Base-by-base conservation (phyloP, 805 yeast genomes). In the Kodamaea hsintzibuensis region DNA sequence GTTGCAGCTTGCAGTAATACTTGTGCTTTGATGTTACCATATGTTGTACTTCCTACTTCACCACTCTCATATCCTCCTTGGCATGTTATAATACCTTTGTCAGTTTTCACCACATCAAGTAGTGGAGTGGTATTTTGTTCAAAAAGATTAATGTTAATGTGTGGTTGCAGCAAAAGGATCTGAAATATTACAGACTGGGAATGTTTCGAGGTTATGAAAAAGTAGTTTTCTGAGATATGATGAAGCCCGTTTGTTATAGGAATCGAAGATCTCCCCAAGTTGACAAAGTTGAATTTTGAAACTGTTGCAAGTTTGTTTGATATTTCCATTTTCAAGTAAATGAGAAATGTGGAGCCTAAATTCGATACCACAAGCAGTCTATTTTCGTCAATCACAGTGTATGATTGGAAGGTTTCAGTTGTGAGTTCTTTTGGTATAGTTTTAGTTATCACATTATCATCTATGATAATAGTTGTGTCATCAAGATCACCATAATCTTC, bases 41-140 rank as follows among this genome's bases (percentile, higher is more conserved):
- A 50, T 3, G 2, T 13, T 14, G 47, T 43, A 8, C 17, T 27
- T 9, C 42, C 51, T 7, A 68, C 55, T 48, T 73, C 76, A 1
- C 76, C 74, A 46, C 69, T 64, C 22, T 70, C 64, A 53, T 68
- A 66, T 1, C 76, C 76, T 12, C 77, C 77, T 49, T 68, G 73
- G 42, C 72, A 66, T 12, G 66, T 51, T 16, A 66, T 54, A 3
- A 71, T 13, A 2, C 56, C 55, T 2, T 49, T 42, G 7, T 6
- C 25, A 8, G 25, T 40, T 40, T 40, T 40, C 25, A 27, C 17
- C 7, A 19, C 18, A 47, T 65, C 67, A 16, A 73, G 52, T 6
- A 74, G 53, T 2, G 78, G 77, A 7, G 77, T 72, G 2, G 74
- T 61, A 14, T 70, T 62, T 0, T 63, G 55, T 16, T 65, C 38